Evolutionary conservation across 345 rosid species (phyloP).

Genomic region (Sonneratia alba): DNA sequence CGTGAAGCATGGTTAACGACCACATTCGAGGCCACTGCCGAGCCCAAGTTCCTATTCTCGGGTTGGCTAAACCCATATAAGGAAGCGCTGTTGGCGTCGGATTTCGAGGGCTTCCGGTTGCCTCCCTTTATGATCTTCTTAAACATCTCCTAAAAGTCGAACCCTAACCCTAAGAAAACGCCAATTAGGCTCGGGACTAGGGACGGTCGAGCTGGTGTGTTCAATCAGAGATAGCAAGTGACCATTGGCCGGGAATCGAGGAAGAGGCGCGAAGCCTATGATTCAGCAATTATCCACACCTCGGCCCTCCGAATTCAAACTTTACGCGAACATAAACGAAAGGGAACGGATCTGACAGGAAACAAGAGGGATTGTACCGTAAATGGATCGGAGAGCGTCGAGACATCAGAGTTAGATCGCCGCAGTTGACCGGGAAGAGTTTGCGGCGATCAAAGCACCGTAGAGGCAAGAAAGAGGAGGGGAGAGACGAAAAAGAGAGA

Average conservation of each 20-base stretch:
- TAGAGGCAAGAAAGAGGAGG: neutral
- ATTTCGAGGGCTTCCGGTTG: slow-evolving; percentile 37
- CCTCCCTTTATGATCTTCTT: slow-evolving; percentile 48
- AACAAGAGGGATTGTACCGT: neutral
- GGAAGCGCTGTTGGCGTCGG: slow-evolving; percentile 20
- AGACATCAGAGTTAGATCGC: neutral
- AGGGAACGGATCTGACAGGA: neutral
- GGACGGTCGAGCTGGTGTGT: neutral
- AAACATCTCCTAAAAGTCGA: slow-evolving; percentile 23
- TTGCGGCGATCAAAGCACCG: neutral
- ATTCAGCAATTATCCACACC: neutral
- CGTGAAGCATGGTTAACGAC: slow-evolving; percentile 42
- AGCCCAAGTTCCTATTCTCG: slow-evolving; percentile 16
- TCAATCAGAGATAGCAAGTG: neutral
- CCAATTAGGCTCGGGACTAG: neutral
- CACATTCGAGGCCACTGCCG: slow-evolving; percentile 19
- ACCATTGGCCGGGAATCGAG: neutral
- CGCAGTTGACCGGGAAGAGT: neutral
- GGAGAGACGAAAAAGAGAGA: neutral
- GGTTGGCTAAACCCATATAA: slow-evolving; percentile 8
- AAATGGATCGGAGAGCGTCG: neutral
- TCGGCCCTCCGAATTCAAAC: neutral
- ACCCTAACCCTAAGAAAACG: slow-evolving; percentile 6
- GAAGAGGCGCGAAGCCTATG: neutral
- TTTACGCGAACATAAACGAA: neutral